Base-by-base conservation (phyloP, 176 grass and related monocot genomes). In the Oryza meridionalis region DNA sequence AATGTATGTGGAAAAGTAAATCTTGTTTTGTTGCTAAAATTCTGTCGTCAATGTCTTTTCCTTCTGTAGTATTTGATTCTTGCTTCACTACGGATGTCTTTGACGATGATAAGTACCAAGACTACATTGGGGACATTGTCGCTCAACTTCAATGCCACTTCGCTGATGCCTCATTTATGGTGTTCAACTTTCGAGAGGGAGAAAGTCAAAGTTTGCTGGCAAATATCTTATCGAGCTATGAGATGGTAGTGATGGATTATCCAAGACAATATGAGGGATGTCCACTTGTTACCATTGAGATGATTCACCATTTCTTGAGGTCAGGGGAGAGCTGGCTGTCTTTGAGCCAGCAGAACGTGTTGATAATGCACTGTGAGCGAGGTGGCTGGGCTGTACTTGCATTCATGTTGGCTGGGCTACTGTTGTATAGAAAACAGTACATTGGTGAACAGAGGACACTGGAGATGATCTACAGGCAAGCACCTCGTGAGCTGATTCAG, bases 391-490 rank as follows among this genome's bases (percentile, higher is more conserved):
- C 93, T 69, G 93, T 96, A 24, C 89, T 99, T 42, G 93, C 96
- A 25, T 98, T 98, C 76, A 98, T 98, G 96, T 84, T 98, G 44
- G 93, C 96, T 17, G 96, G 93, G 14, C 70, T 96, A 71, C 81
- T 99, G 45, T 86, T 99, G 63, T 99, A 99, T 47, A 84, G 91
- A 65, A 99, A 99, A 47, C 96, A 96, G 83, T 99, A 92, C 26
- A 75, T 89, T 46, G 89, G 89, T 70, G 96, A 99, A 61, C 93
- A 93, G 68, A 89, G 86, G 62, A 99, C 96, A 76, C 59, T 99
- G 73, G 96, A 99, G 62, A 99, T 99, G 96, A 88, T 96, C 27
- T 99, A 99, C 50, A 99, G 88, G 85, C 96, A 99, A 90, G 96
- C 96, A 6, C 96, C 96, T 16, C 83, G 81, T 24, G 93, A 96